Percentiles rank a stretch among this genome's conserved stretches.
phyloP scores from a whole-genome alignment of 305 asterid genomes.

The Solanum hybrid region DNA sequence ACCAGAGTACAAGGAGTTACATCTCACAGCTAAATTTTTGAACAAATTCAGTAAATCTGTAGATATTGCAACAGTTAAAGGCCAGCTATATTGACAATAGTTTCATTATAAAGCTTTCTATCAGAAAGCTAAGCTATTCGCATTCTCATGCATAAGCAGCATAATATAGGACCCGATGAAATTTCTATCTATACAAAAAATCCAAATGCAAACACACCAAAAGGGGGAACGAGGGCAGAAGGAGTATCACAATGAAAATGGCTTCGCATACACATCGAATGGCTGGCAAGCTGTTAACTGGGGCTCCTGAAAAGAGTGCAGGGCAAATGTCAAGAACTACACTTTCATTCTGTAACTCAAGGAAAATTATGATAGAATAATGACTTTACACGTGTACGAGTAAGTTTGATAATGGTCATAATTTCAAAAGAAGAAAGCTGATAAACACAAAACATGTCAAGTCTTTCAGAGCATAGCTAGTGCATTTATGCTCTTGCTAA shows the following conservation, averaged over 20 bases:
- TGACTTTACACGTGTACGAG: background rate
- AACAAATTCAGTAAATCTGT: background rate
- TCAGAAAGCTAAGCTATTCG: background rate
- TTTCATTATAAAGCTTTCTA: background rate
- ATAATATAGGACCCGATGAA: background rate
- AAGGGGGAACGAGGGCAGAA: background rate
- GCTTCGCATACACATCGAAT: slow-evolving; percentile 70
- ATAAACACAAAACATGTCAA: background rate
- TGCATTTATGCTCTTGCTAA: background rate
- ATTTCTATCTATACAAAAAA: background rate
- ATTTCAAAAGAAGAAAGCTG: background rate
- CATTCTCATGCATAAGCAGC: slow-evolving; percentile 1
- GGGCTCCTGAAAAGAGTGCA: slow-evolving; percentile 57
- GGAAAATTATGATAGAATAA: background rate
- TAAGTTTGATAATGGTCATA: background rate
- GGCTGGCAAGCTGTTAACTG: slow-evolving; percentile 68
- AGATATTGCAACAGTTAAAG: background rate
- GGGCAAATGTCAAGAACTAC: background rate
- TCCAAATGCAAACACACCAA: background rate
- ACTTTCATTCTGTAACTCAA: background rate
- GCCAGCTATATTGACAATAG: background rate
- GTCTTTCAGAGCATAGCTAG: background rate
- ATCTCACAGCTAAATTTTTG: background rate
- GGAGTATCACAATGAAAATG: slow-evolving; percentile 52
- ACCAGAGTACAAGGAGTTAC: background rate